Base-by-base conservation (phyloP, 1,284 basidiomycete species). In the Uromyces viciae-fabae region DNA sequence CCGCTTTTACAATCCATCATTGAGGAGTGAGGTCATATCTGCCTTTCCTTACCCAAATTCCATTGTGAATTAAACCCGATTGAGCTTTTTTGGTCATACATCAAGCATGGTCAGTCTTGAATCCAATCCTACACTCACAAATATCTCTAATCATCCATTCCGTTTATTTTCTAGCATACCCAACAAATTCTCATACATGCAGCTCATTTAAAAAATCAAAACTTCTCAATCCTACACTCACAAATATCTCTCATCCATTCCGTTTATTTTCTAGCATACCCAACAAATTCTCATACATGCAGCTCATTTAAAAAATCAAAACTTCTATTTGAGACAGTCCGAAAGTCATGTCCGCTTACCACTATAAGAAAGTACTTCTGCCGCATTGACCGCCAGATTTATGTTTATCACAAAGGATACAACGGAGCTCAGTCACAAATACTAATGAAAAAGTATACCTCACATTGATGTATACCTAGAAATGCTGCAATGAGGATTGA, bases 11-110 rank as follows among this genome's bases (percentile, higher is more conserved):
- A n/a, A n/a, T n/a, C n/a, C n/a, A n/a, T n/a, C n/a, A n/a, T n/a
- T n/a, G n/a, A n/a, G n/a, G n/a, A n/a, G n/a, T n/a, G n/a, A n/a
- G n/a, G n/a, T n/a, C n/a, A n/a, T n/a, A n/a, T n/a, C n/a, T n/a
- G n/a, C n/a, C n/a, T n/a, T n/a, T n/a, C n/a, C n/a, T n/a, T n/a
- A n/a, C n/a, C n/a, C n/a, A 71, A 71, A 9, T 46, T 73, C 49
- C 46, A 54, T 25, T 73, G 71, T 36, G 38, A 73, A n/a, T 28
- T 71, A 49, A 71, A 71, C 40, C 68, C 42, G 22, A 71, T 71
- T 46, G 68, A 71, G 68, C 7, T 71, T 42, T 46, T 71, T 1
- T 71, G 68, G 68, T 19, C 36, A 25, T 71, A 40, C 2, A 71
- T 43, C 42, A 71, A 43, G 46, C 7, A 49, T 22, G n/a, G n/a